Conservation (phyloP, 495 filamentous ascomycete genomes). For the Aspergillus indologenus region DNA sequence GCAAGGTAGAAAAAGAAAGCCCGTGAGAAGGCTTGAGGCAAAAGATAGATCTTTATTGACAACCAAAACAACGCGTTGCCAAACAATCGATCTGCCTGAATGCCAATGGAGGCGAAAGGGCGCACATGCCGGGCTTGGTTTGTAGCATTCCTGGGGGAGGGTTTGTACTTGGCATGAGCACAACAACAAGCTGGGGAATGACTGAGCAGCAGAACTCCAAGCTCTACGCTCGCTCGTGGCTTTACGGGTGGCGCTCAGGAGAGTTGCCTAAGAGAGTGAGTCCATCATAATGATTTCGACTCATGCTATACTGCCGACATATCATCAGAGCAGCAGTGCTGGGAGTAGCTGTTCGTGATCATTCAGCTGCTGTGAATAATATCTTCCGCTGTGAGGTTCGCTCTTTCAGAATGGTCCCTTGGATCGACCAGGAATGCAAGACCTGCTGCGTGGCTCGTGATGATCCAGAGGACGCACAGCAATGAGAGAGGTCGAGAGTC, state of each 20-base stretch:
- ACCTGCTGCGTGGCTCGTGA: background rate
- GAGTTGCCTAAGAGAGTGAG: background rate
- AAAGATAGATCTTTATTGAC: background rate
- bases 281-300: background rate
- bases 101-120: background rate
- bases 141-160: background rate
- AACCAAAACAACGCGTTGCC: background rate
- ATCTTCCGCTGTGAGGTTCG: too few species aligned
- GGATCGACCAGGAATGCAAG: background rate
- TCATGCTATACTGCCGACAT: background rate
- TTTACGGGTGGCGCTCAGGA: background rate
- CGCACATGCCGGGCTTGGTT: background rate
- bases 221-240: background rate
- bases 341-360: background rate
- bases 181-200: conserved; percentile 1
- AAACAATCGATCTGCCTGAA: background rate
- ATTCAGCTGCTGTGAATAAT: too few species aligned
- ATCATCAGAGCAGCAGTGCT: background rate
- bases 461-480: background rate
- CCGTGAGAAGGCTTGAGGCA: background rate
- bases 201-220: background rate
- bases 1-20: background rate
- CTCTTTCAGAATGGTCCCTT: background rate
- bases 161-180: background rate
- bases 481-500: background rate